Evolutionary conservation across 2,329 filamentous ascomycete genomes (phyloP), one percentile per base, ranked within the genome.

Genomic region (Phaeosphaeriaceae sp.): DNA sequence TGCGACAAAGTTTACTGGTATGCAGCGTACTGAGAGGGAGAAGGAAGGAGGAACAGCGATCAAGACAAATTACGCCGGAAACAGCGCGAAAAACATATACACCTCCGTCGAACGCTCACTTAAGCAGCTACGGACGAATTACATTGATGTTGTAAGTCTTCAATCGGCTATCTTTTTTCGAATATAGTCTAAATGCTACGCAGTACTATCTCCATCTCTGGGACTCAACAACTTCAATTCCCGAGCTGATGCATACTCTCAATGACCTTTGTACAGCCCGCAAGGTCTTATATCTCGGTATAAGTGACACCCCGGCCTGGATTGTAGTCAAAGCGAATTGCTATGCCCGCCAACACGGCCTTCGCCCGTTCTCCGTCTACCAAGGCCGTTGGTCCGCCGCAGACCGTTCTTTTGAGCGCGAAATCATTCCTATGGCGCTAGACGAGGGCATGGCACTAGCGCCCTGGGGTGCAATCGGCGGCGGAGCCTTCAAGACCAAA

Each of bases 381-480:
- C 66, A 77, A 56, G 68, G 72, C 46, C 70, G 71, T 6, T 78
- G 75, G 74, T 74, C 70, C 38, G 70, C 75, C 30, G 72, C 72
- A 15, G 62, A 70, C 13, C 72, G 76, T 46, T 75, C 77, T 42
- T 71, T 79, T 48, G 77, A 79, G 63, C 67, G 75, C 12, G 76
- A 79, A 26, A 75, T 79, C 51, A 70, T 79, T 5, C 76, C 75
- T 16, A 79, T 79, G 76, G 71, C 66, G 18, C 57, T 68, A 0
- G 67, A 74, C 21, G 70, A 76, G 50, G 76, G 75, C 36, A 77
- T 76, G 74, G 74, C 63, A 0, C 46, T 74, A 4, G 70, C 77
- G 0, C 84, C 85, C 0, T 89, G 83, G 83, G 84, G 83, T 41
- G 64, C 68, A 0, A 61, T 76, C 0, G 76, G 76, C 4, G 67